These are phyloP conservation scores for Limnomonas spitsbergensis DNA, from an alignment of 139 green algal genomes.

Conservation along the genomic window DNA sequence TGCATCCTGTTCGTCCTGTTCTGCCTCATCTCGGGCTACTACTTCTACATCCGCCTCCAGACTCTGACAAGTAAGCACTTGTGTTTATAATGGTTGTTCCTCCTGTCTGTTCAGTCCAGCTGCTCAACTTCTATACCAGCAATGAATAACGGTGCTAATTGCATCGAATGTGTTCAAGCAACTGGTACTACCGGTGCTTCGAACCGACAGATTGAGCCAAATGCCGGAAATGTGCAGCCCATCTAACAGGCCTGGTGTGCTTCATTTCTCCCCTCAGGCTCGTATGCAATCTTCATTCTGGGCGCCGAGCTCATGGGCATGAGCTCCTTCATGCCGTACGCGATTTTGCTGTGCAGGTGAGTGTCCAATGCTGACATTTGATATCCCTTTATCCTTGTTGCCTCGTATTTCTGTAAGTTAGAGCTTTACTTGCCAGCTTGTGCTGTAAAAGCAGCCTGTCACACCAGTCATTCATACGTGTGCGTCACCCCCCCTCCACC, in stretches of 20 bases:
- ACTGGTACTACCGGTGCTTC: too few relatives aligned
- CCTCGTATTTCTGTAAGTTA: not conserved
- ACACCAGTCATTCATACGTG: not conserved
- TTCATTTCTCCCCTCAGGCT: not conserved
- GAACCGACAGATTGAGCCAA: too few relatives aligned
- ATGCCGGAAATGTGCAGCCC: not conserved
- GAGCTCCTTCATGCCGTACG: conserved; percentile 43
- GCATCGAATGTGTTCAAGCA: not conserved
- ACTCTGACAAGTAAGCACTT: not conserved
- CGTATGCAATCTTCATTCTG: conserved; percentile 37
- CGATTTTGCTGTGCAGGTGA: conserved; percentile 24
- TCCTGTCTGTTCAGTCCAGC: not conserved
- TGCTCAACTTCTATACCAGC: too few relatives aligned
- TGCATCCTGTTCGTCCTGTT: conserved; percentile 13
- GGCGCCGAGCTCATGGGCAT: conserved; percentile 42
- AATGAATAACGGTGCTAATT: too few relatives aligned
- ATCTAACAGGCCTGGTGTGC: not conserved
- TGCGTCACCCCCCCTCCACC: not conserved
- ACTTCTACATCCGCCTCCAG: conserved; percentile 19
- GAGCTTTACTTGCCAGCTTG: not conserved
- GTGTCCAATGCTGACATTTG: not conserved
- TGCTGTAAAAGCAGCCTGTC: too few relatives aligned
- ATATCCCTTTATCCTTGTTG: not conserved
- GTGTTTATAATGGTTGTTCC: not conserved
- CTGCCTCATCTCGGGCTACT: not conserved